Percentiles rank a stretch among this genome's conserved stretches.
These are phyloP conservation scores for Triticum dicoccoides DNA, from an alignment of 176 grass and related monocot species.

Conservation along the genomic window DNA sequence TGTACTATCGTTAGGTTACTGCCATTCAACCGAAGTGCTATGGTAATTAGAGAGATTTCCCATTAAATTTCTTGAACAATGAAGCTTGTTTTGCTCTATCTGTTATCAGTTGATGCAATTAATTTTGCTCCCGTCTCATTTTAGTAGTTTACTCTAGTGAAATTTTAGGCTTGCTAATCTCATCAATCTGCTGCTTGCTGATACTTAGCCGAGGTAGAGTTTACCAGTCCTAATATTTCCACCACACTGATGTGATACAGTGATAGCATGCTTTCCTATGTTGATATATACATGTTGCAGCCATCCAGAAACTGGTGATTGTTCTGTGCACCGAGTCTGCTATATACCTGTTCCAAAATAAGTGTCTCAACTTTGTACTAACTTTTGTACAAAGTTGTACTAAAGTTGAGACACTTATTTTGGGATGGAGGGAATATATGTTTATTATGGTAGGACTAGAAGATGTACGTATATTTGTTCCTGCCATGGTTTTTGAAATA, in stretches of 20 bases:
- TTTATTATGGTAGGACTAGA: no score
- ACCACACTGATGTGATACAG: not conserved
- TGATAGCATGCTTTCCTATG: not conserved
- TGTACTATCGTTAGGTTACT: constrained; percentile 31
- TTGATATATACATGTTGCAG: not conserved
- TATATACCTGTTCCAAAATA: no score
- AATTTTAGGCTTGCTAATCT: not conserved
- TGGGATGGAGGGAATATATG: no score
- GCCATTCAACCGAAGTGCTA: constrained; percentile 25
- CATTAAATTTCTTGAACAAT: constrained; percentile 6
- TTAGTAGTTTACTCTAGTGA: not conserved
- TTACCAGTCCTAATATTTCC: not conserved
- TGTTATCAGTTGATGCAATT: constrained; percentile 24
- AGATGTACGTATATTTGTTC: no score
- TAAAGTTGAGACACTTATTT: no score
- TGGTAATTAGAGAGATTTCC: constrained; percentile 9
- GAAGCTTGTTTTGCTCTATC: constrained; percentile 18
- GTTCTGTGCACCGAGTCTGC: no score
- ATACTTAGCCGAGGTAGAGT: not conserved
- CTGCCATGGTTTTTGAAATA: no score
- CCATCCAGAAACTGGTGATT: not conserved
- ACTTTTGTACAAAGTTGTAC: no score
- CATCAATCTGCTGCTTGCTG: not conserved
- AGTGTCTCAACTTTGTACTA: no score
- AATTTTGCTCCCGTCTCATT: not conserved